Base-by-base conservation (phyloP, 441 rosid species). In the Eugenia klotzschiana region DNA sequence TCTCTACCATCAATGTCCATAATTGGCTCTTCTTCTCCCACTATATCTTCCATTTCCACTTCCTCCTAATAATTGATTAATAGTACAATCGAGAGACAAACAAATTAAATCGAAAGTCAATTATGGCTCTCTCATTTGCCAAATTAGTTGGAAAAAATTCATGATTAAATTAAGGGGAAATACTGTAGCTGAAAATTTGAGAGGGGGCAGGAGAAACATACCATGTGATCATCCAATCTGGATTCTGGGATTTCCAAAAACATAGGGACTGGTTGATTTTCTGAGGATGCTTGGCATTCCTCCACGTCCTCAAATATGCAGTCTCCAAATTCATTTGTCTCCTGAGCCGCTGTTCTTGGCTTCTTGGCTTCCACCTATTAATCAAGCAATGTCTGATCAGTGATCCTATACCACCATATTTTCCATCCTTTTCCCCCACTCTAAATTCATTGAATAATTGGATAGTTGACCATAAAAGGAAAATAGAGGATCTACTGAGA, bases 1-100 rank as follows among this genome's bases (percentile, higher is more conserved):
- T 86, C 87, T 41, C 79, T 16, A 20, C 87, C 52, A 80, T 86
- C 87, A 57, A 86, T 83, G 51, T 86, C 87, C 77, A 83, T 58
- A 33, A 72, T 40, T 56, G 84, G 58, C 22, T 81, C 84, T 4
- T 83, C 83, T n/a, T 37, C 79, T 18, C 20, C 81, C 54, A n/a
- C 27, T 6, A 54, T 46, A 81, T 83, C 85, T 83, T 86, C 81
- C 87, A 86, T 83, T 51, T 83, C 85, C 26, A 86, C 84, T 84
- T 83, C 85, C 79, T 74, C 85, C 85, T 83, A 25, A 69, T 8
- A 25, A 51, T 23, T 20, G 49, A 33, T 51, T 52, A 26, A 40
- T 53, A 51, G 73, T 3, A 80, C 33, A 8, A 60, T 60, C 41
- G 10, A 60, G 41, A 29, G 41, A 16, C 41, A 7, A 29, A 16